Evolutionary conservation across 331 rosid species (phyloP), one percentile per base, ranked within the genome.

Genomic region (Arachis monticola): DNA sequence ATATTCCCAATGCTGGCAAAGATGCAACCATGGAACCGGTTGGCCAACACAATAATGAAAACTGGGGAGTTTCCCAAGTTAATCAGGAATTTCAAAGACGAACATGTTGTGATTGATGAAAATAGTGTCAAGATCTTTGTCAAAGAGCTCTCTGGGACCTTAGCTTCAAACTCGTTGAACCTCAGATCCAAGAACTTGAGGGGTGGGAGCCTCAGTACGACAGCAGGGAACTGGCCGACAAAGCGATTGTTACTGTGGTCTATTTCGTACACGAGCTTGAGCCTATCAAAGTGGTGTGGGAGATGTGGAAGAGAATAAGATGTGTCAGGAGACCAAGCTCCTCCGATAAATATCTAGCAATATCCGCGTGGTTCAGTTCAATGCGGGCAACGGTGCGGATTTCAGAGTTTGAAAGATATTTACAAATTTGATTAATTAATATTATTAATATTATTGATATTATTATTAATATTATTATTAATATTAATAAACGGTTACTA

Each of bases 51-150:
- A 22, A 95, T 88, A n/a, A 95, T 97, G 5, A 97, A 95, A 0
- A 92, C 99, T 45, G 97, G 99, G 0, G 97, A 95, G 87, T 95
- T 95, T 0, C 99, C 99, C 0, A 95, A 84, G 65, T 95, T 95
- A 17, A 0, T 88, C 97, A 0, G 99, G 99, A 8, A 95, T 80
- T 13, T 92, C 80, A 38, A 88, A 92, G 8, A 85, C 82, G 44
- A 95, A 95, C 11, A 97, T 78, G 60, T 95, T 94, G 65, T 92
- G 88, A 77, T 94, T 94, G 50, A 94, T 90, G 81, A 94, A 94
- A 41, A 94, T 90, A 0, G 99, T 97, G 53, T 94, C 99, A 17
- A 94, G 73, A 35, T 90, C 92, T 77, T 86, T 92, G 51, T 94
- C 97, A 17, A 94, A 94, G 0, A 94, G 83, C 82, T 87, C 96